Base-by-base conservation (phyloP, 2,329 filamentous ascomycete genomes). In the Aspergillus nomiae region DNA sequence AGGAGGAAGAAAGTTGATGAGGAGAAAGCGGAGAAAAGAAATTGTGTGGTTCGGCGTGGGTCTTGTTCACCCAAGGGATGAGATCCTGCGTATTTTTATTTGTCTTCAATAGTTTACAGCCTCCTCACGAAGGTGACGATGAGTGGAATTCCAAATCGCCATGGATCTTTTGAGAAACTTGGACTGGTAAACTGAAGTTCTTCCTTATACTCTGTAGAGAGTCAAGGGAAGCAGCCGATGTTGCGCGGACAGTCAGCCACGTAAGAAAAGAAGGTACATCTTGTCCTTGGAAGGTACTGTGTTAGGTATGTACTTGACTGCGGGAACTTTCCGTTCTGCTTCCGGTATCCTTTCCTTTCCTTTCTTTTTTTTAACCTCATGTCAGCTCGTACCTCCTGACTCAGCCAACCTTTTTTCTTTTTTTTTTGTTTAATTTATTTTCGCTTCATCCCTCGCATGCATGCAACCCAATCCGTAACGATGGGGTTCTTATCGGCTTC, bases 21-120 rank as follows among this genome's bases (percentile, higher is more conserved):
- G 28, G 28, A 51, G 28, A 48, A 51, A 51, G 48, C 48, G 48
- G 48, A 51, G 48, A 51, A 50, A 28, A 51, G 48, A 51, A n/a
- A 51, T 51, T 51, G 48, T 51, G 48, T 51, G 48, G 48, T n/a
- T 51, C 28, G 26, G 19, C 48, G 48, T 51, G 48, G 48, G 48
- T 32, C 48, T 14, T 50, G 10, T 21, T 43, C 21, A 28, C 45
- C 48, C 48, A 51, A 51, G 48, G 48, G 48, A 51, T 51, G 48
- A 51, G 30, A 32, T 32, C 48, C 28, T 51, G 48, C 26, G 28
- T 28, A 50, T 28, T 19, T 30, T 50, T 19, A 50, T 28, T 50
- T 30, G 46, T 51, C 26, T 51, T 51, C 48, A 51, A 51, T 51
- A 51, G 48, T 51, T 16, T 30, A 26, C 9, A n/a, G 19, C 48